These are phyloP conservation scores for Protomyces arabidopsidicola DNA, from an alignment of 1,139 yeast species.

Conservation along the genomic window DNA sequence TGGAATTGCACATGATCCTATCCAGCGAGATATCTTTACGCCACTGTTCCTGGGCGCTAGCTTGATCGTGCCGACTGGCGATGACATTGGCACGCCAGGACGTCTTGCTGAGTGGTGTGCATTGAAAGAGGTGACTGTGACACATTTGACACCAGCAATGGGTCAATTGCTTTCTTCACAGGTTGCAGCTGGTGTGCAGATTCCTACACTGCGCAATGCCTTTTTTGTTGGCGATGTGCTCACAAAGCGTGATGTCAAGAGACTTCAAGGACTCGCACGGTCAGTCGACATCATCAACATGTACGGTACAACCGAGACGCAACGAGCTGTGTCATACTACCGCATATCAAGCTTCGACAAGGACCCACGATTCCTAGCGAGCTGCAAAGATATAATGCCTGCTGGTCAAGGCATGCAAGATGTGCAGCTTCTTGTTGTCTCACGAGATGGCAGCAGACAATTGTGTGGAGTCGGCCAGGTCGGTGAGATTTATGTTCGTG, in stretches of 20 bases:
- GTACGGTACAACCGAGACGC: constrained; percentile 99
- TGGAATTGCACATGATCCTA: constrained; percentile 99
- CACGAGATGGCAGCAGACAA: constrained; percentile 78
- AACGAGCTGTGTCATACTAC: constrained; percentile 91
- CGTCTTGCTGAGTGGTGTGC: constrained; percentile 97
- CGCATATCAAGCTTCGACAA: constrained; percentile 70
- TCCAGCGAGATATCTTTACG: constrained; percentile 97
- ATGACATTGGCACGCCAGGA: constrained; percentile 98
- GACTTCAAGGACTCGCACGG: constrained; percentile 85
- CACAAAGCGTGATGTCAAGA: constrained; percentile 91
- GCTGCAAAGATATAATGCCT: constrained; percentile 93
- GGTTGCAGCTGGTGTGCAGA: constrained; percentile 65
- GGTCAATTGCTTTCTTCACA: constrained; percentile 95
- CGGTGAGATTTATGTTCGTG: constrained; percentile 96
- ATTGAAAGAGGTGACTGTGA: constrained; percentile 82
- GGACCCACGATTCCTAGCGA: constrained; percentile 70
- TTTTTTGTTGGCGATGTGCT: constrained; percentile 97
- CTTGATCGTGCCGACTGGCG: constrained; percentile 86
- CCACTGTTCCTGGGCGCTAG: constrained; percentile 95
- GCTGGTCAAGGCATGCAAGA: constrained; percentile 97
- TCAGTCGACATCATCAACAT: constrained; percentile 89
- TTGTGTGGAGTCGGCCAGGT: constrained; percentile 98
- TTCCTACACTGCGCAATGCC: constrained; percentile 86
- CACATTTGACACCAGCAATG: constrained; percentile 99
- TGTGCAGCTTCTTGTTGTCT: constrained; percentile 89